Conservation (phyloP, 2,329 filamentous ascomycete genomes). For the Fusarium sp. region DNA sequence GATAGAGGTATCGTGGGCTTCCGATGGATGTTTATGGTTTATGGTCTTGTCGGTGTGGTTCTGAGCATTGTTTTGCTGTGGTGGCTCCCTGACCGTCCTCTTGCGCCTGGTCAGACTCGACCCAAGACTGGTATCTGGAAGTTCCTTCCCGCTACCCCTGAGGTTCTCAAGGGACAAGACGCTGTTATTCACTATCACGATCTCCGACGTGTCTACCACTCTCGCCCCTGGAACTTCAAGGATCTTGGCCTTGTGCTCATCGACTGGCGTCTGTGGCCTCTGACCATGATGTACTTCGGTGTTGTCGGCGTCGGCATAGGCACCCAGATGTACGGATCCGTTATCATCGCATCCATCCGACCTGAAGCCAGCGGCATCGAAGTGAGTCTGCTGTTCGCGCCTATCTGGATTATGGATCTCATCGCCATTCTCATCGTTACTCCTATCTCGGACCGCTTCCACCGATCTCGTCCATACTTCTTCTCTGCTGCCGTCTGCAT, state of each 20-base stretch:
- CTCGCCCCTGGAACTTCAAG: constrained; percentile 75
- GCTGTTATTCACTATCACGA: constrained; percentile 86
- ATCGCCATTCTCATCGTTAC: constrained; percentile 88
- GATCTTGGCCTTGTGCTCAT: constrained; percentile 78
- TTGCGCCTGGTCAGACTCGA: constrained; percentile 74
- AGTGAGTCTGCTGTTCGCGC: constrained; percentile 85
- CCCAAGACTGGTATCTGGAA: constrained; percentile 64
- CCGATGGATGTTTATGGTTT: constrained; percentile 93
- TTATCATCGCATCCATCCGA: constrained; percentile 86
- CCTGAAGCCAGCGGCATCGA: constrained; percentile 77
- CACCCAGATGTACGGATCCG: constrained; percentile 86
- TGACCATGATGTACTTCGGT: constrained; percentile 93
- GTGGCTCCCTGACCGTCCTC: constrained; percentile 90
- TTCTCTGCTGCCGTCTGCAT: constrained; percentile 81
- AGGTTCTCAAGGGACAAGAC: constrained; percentile 81
- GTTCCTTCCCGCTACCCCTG: constrained; percentile 76
- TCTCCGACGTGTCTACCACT: constrained; percentile 82
- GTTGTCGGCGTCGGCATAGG: constrained; percentile 94
- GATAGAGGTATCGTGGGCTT: constrained; percentile 80
- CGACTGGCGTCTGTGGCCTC: constrained; percentile 90
- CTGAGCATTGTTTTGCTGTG: constrained; percentile 81
- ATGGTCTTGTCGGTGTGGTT: constrained; percentile 79
- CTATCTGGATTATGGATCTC: constrained; percentile 95
- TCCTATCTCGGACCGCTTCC: constrained; percentile 88
- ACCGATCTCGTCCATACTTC: constrained; percentile 81